phyloP scores from a whole-genome alignment of 208 protist genomes.

The Entamoeba histolytica region DNA sequence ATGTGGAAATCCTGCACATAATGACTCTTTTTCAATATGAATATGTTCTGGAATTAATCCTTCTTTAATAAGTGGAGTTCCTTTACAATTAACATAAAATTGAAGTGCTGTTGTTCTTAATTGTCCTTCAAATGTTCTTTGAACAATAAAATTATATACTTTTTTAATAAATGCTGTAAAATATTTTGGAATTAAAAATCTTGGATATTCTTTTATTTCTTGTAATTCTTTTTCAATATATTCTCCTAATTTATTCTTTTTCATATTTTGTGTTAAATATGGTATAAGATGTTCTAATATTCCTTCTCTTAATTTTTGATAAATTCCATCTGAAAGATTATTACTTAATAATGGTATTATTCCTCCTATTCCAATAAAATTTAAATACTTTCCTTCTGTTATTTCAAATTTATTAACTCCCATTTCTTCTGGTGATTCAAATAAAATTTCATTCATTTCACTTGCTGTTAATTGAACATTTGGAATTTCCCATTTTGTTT shows the following conservation, averaged over 20 bases:
- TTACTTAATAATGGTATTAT: not conserved
- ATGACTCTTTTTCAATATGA: not conserved
- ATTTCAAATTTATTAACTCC: not conserved
- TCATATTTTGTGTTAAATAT: not conserved
- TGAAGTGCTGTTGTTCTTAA: not conserved
- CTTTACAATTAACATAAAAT: not conserved
- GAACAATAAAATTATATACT: not conserved
- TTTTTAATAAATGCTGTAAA: not conserved
- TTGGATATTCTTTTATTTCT: not conserved
- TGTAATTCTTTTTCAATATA: not conserved
- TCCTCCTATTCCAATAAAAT: not conserved
- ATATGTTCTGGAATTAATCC: not conserved
- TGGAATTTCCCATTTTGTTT: not conserved
- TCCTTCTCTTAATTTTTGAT: not conserved
- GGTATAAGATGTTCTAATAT: not conserved
- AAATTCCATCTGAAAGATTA: not conserved
- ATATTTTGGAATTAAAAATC: not conserved
- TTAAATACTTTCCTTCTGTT: not conserved
- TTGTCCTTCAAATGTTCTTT: not conserved
- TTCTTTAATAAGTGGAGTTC: not conserved
- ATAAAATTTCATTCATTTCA: not conserved
- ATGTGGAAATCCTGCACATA: slow-evolving; percentile 18
- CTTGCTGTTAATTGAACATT: not conserved
- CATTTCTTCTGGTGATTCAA: not conserved
- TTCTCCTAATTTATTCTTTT: not conserved